Conservation (phyloP, 2,329 filamentous ascomycete species). For the Paecilomyces niveus region DNA sequence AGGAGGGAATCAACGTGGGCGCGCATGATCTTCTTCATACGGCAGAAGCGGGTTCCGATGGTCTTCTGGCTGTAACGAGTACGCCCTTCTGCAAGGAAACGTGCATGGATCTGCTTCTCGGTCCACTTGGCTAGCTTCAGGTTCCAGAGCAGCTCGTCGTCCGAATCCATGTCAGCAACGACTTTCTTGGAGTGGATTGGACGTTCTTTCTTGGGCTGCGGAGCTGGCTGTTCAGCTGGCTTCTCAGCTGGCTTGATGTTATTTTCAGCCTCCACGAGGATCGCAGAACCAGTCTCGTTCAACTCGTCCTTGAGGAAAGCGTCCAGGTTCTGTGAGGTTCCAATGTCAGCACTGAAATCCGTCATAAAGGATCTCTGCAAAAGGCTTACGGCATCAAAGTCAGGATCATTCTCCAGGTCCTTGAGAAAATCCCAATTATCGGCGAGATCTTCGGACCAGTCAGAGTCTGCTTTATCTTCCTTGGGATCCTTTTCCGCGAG, state of each 20-base stretch:
- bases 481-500: not conserved
- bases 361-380: not conserved
- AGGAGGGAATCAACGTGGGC: conserved; percentile 39
- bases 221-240: not conserved
- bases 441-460: not conserved
- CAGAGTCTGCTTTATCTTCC: not conserved
- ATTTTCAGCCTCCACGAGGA: not conserved
- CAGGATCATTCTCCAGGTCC: not conserved
- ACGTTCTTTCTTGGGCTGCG: conserved; percentile 30
- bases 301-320: not conserved
- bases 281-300: not conserved
- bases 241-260: not conserved
- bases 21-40: conserved; percentile 37
- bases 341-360: not conserved
- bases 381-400: not conserved
- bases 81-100: conserved; percentile 35
- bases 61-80: conserved; percentile 40
- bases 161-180: conserved; percentile 37
- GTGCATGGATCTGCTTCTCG: conserved; percentile 38
- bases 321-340: not conserved
- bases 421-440: not conserved
- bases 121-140: conserved; percentile 27
- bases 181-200: conserved; percentile 38
- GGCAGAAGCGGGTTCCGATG: conserved; percentile 41
- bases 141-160: conserved; percentile 36